Conservation (phyloP, 2,329 filamentous ascomycete genomes). For the Biscogniauxia mediterranea region DNA sequence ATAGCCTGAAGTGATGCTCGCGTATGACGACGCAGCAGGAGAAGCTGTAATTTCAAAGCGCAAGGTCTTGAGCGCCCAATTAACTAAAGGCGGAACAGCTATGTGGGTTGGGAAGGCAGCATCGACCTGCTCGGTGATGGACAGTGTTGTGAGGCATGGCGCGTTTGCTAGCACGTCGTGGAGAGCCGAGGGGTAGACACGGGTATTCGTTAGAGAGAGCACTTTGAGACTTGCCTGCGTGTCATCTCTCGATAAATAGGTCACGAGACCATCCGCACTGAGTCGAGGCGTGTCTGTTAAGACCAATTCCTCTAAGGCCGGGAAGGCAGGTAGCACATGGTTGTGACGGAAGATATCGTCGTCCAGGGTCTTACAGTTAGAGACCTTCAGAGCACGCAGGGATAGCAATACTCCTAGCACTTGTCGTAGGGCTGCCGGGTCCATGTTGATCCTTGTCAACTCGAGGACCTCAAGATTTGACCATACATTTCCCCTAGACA, state of each 20-base stretch:
- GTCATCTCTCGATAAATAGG: conserved; percentile 63
- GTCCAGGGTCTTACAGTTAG: conserved; percentile 66
- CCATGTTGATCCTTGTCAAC: conserved; percentile 64
- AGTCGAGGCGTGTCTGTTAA: conserved; percentile 70
- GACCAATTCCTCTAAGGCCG: conserved; percentile 69
- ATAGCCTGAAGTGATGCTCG: conserved; percentile 59
- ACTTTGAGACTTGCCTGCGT: conserved; percentile 61
- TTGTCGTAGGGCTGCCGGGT: conserved; percentile 67
- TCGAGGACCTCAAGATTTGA: conserved; percentile 70
- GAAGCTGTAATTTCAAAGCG: conserved; percentile 78
- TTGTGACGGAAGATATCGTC: conserved; percentile 73
- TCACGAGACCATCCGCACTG: conserved; percentile 67
- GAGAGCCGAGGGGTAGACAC: conserved; percentile 62
- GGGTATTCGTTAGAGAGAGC: conserved; percentile 70
- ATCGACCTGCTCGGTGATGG: conserved; percentile 50
- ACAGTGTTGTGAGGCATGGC: conserved; percentile 55
- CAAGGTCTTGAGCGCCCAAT: conserved; percentile 66
- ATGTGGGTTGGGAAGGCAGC: conserved; percentile 49
- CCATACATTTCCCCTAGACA: conserved; percentile 68
- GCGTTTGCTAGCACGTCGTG: conserved; percentile 59
- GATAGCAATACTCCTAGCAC: conserved; percentile 66
- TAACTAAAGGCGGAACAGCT: conserved; percentile 63
- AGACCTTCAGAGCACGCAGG: conserved; percentile 73
- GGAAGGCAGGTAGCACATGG: conserved; percentile 68
- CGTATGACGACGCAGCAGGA: conserved; percentile 55